These are phyloP conservation scores for Porcisia deanei DNA, from an alignment of 208 protist species.

Conservation along the genomic window DNA sequence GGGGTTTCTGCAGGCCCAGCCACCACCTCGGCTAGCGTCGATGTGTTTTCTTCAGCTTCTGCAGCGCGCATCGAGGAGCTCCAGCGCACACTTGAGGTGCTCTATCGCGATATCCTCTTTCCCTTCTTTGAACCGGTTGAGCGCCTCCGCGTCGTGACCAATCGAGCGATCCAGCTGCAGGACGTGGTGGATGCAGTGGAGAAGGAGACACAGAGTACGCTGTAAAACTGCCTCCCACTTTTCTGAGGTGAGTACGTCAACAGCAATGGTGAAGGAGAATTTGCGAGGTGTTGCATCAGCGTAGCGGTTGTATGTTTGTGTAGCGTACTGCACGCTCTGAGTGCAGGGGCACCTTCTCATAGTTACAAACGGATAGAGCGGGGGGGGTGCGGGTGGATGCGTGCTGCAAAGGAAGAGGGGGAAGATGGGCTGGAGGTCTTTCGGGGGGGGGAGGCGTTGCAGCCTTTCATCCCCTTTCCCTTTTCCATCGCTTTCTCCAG, in stretches of 20 bases:
- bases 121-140: slow-evolving; percentile 82
- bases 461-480: neutral
- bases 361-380: neutral
- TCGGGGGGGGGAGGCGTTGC: neutral
- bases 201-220: slow-evolving; percentile 10
- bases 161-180: slow-evolving; percentile 60
- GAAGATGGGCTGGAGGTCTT: too few species aligned
- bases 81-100: slow-evolving; percentile 58
- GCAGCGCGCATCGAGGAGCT: slow-evolving; percentile 57
- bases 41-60: slow-evolving; percentile 29
- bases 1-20: neutral
- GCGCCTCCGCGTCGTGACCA: slow-evolving; percentile 68
- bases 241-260: neutral
- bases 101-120: slow-evolving; percentile 74
- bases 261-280: neutral
- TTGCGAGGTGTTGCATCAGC: too few species aligned
- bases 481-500: neutral
- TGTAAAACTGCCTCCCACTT: neutral
- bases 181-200: slow-evolving; percentile 59
- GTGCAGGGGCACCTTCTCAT: neutral
- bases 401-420: neutral
- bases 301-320: neutral
- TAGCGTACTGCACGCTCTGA: too few species aligned
- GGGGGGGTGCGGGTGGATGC: neutral
- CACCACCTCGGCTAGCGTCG: neutral